These are phyloP conservation scores for Dissophora globulifera DNA, from an alignment of 192 early-diverging fungal species.

Conservation along the genomic window DNA sequence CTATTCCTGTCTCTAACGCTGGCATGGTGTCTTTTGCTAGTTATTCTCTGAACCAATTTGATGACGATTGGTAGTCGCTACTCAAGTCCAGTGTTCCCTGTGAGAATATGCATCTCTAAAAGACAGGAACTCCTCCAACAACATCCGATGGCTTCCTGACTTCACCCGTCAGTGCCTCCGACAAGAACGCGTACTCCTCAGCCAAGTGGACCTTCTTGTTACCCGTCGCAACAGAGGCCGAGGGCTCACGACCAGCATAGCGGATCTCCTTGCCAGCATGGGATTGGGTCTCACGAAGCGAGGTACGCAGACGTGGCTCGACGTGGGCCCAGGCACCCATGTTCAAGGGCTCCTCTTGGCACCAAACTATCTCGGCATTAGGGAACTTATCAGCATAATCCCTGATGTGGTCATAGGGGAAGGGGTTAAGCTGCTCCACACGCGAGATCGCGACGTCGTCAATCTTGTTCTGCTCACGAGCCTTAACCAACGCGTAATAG, in stretches of 20 bases:
- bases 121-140: conserved; percentile 78
- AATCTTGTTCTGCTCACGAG: conserved; percentile 92
- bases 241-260: conserved; percentile 86
- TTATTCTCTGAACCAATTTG: no score
- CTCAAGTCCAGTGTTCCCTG: no score
- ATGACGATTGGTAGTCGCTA: no score
- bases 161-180: conserved; percentile 78
- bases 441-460: conserved; percentile 91
- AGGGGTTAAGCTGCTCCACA: conserved; percentile 94
- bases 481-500: conserved; percentile 91
- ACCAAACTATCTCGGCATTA: conserved; percentile 92
- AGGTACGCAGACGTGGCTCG: conserved; percentile 86
- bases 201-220: conserved; percentile 94
- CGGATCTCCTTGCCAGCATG: conserved; percentile 63
- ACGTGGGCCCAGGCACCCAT: conserved; percentile 93
- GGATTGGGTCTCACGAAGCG: conserved; percentile 76
- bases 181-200: conserved; percentile 79
- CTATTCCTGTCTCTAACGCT: no score
- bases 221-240: conserved; percentile 90
- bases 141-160: conserved; percentile 73
- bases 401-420: conserved; percentile 93
- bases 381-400: conserved; percentile 91
- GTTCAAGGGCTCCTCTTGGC: conserved; percentile 97
- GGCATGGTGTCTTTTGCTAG: no score
- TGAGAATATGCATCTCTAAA: no score